These are phyloP conservation scores for Dysphania ambrosioides DNA, from an alignment of 148 eudicot genomes.

Conservation along the genomic window DNA sequence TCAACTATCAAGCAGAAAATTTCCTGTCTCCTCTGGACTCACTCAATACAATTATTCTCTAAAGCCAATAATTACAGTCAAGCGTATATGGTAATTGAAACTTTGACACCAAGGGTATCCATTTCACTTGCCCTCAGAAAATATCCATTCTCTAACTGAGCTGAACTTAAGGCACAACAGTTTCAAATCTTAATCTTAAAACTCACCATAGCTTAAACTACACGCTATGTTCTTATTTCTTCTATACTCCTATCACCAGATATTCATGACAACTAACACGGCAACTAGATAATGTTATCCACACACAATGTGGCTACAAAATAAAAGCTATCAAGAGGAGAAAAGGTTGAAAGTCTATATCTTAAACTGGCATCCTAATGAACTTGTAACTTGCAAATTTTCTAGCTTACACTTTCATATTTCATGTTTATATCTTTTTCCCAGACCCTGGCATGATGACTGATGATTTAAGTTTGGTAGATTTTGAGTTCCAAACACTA, in stretches of 20 bases:
- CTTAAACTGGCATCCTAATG: background rate
- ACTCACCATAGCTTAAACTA: background rate
- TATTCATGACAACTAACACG: background rate
- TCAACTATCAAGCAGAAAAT: too few relatives aligned
- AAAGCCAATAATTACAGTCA: too few relatives aligned
- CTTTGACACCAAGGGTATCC: background rate
- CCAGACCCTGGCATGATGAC: too few relatives aligned
- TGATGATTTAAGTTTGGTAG: too few relatives aligned
- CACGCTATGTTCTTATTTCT: background rate
- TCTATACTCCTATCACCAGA: background rate
- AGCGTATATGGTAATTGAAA: background rate
- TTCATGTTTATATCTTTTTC: background rate
- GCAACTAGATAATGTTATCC: background rate
- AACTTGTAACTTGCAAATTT: background rate
- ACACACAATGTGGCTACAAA: background rate
- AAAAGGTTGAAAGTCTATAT: background rate
- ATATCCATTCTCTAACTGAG: background rate
- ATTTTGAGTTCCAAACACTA: background rate
- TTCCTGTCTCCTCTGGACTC: too few relatives aligned
- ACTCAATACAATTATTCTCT: too few relatives aligned
- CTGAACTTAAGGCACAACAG: background rate
- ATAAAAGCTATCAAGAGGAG: background rate
- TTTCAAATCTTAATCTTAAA: background rate
- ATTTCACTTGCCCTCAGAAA: background rate
- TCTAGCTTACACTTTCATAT: background rate